Percentiles rank a stretch among this genome's conserved stretches.
These are phyloP conservation scores for Alternaria ethzedia DNA, from an alignment of 2,329 filamentous ascomycete species.

Conservation along the genomic window DNA sequence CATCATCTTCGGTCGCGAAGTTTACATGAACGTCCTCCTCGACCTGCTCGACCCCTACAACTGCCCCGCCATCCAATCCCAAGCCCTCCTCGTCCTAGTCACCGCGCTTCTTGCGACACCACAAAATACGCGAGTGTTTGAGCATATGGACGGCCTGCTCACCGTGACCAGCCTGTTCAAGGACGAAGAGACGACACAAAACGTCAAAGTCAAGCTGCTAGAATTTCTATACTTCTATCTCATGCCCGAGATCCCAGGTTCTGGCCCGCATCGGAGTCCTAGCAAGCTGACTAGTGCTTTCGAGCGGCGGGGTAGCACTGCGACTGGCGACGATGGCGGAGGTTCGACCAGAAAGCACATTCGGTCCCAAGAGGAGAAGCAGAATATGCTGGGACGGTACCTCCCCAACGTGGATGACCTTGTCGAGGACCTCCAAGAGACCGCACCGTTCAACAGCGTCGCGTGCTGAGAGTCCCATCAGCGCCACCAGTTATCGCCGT, in stretches of 20 bases:
- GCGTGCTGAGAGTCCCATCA: slow-evolving; percentile 24
- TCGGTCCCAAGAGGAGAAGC: slow-evolving; percentile 81
- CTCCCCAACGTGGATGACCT: slow-evolving; percentile 81
- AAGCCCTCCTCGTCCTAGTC: slow-evolving; percentile 88
- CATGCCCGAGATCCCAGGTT: slow-evolving; percentile 79
- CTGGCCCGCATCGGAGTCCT: slow-evolving; percentile 44
- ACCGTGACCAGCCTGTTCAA: slow-evolving; percentile 94
- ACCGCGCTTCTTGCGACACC: slow-evolving; percentile 86
- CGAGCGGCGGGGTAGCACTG: slow-evolving; percentile 40
- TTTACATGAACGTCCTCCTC: slow-evolving; percentile 95
- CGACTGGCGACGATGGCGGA: slow-evolving; percentile 35
- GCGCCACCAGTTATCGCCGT: not conserved
- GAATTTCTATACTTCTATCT: slow-evolving; percentile 99
- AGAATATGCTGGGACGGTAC: slow-evolving; percentile 76
- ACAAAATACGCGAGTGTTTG: slow-evolving; percentile 88
- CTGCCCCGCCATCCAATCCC: slow-evolving; percentile 88
- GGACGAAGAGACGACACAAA: slow-evolving; percentile 79
- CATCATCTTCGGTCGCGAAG: slow-evolving; percentile 82
- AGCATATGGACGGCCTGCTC: slow-evolving; percentile 87
- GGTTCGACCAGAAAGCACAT: slow-evolving; percentile 44
- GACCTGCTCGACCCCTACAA: slow-evolving; percentile 91
- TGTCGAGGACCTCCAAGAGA: slow-evolving; percentile 81
- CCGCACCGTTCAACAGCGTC: slow-evolving; percentile 62
- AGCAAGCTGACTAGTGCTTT: slow-evolving; percentile 42
- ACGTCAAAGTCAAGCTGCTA: slow-evolving; percentile 94